These are phyloP conservation scores for Strigomonas galati DNA, from an alignment of 208 protist species.

Conservation along the genomic window DNA sequence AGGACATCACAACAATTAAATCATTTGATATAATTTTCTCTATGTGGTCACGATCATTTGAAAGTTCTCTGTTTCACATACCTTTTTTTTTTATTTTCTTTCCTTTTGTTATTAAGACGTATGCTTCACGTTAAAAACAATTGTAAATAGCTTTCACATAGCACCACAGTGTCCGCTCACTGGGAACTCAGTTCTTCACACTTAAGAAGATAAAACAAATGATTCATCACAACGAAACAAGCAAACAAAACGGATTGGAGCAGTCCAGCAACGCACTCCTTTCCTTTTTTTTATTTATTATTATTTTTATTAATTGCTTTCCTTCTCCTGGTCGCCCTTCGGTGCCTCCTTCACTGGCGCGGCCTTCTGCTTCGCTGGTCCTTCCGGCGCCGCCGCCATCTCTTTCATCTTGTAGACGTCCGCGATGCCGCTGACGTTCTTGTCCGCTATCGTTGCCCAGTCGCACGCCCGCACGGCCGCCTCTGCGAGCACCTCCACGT, in stretches of 20 bases:
- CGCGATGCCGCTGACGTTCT: slow-evolving; percentile 37
- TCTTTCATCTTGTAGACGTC: slow-evolving; percentile 69
- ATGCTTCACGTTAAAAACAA: background rate
- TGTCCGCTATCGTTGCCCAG: slow-evolving; percentile 21
- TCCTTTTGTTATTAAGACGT: background rate
- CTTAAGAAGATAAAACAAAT: no score
- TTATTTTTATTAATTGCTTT: background rate
- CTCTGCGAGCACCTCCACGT: slow-evolving; percentile 67
- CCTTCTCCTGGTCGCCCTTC: no score
- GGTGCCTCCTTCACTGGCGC: no score
- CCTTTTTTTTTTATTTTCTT: slow-evolving; percentile 12
- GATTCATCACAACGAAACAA: no score
- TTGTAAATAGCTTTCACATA: no score
- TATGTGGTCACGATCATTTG: background rate
- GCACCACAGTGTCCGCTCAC: no score
- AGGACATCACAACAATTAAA: slow-evolving; percentile 5
- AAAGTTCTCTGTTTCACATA: slow-evolving; percentile 8
- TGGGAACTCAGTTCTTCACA: no score
- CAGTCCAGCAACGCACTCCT: slow-evolving; percentile 5
- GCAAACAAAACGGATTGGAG: no score
- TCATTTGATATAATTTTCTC: background rate
- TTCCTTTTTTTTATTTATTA: slow-evolving; percentile 13
- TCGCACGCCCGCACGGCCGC: slow-evolving; percentile 59
- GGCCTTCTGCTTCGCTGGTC: background rate
- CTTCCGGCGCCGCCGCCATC: slow-evolving; percentile 29